phyloP scores from a whole-genome alignment of 352 stramenopile species.

The Poterioochromonas sp. region DNA sequence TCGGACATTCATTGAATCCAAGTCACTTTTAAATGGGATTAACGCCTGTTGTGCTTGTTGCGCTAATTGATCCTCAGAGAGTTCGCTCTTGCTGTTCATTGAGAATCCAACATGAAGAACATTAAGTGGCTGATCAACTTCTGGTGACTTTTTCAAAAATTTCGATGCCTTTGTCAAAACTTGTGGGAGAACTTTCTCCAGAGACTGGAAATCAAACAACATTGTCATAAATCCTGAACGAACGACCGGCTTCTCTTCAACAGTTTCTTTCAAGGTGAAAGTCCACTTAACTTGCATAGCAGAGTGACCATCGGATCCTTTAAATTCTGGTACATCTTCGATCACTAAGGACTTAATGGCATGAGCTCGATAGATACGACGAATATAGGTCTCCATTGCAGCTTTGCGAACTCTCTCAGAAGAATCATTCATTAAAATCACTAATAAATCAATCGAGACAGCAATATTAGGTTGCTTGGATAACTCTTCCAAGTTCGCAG shows the following conservation, averaged over 20 bases:
- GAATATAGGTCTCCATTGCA: slow-evolving; percentile 70
- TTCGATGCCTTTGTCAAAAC: slow-evolving; percentile 30
- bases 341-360: slow-evolving; percentile 53
- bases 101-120: slow-evolving; percentile 60
- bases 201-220: not conserved
- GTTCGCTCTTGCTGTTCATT: slow-evolving; percentile 26
- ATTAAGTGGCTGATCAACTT: slow-evolving; percentile 51
- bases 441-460: slow-evolving; percentile 36
- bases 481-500: slow-evolving; percentile 51
- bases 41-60: not conserved
- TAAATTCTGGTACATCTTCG: slow-evolving; percentile 41
- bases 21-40: slow-evolving; percentile 32
- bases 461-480: slow-evolving; percentile 39
- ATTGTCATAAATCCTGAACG: slow-evolving; percentile 24
- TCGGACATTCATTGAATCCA: slow-evolving; percentile 46
- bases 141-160: slow-evolving; percentile 41
- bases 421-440: slow-evolving; percentile 28
- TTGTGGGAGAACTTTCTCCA: slow-evolving; percentile 29
- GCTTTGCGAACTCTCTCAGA: slow-evolving; percentile 51
- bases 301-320: too few species aligned
- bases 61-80: slow-evolving; percentile 38
- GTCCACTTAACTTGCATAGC: slow-evolving; percentile 39
- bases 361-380: slow-evolving; percentile 74
- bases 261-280: not conserved
- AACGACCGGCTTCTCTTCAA: not conserved